Base-by-base conservation (phyloP, 495 filamentous ascomycete genomes). In the Lasiosphaeriaceae sp. region DNA sequence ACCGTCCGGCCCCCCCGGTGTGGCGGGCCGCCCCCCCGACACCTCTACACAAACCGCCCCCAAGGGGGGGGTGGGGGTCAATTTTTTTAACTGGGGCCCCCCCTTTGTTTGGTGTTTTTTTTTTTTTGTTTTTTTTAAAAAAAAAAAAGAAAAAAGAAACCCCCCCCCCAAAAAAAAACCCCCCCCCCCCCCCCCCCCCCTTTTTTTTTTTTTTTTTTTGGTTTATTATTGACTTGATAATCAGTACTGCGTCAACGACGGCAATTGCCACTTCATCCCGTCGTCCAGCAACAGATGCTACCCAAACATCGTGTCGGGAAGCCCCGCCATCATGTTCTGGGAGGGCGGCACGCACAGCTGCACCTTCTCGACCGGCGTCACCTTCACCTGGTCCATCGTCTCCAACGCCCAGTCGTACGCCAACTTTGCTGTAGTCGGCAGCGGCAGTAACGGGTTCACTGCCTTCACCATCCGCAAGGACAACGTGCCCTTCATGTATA, bases 191-290 rank as follows among this genome's bases (percentile, higher is more conserved):
- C n/a, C n/a, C n/a, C n/a, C n/a, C n/a, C n/a, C n/a, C n/a, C n/a
- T n/a, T n/a, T n/a, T n/a, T n/a, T n/a, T n/a, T n/a, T n/a, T n/a
- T n/a, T n/a, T n/a, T n/a, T n/a, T n/a, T n/a, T n/a, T n/a, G n/a
- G n/a, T n/a, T n/a, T n/a, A n/a, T n/a, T n/a, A n/a, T n/a, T n/a
- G n/a, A n/a, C n/a, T n/a, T n/a, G n/a, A n/a, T n/a, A 23, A 16
- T 0, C 37, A 71, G 56, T 59, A 48, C 44, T 59, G 56, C 50
- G 23, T 22, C 26, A 54, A 59, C 56, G 56, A 59, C 29, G 22
- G 43, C 0, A 43, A 37, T 50, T 59, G 56, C 41, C 37, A 48
- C 39, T 41, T 39, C 43, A 21, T 17, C 44, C 56, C 56, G 11
- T 19, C 22, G 12, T 1, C 20, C n/a, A 39, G 29, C 16, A 61